Base-by-base conservation (phyloP, 257 asterid species). In the Solanum sejunctum region DNA sequence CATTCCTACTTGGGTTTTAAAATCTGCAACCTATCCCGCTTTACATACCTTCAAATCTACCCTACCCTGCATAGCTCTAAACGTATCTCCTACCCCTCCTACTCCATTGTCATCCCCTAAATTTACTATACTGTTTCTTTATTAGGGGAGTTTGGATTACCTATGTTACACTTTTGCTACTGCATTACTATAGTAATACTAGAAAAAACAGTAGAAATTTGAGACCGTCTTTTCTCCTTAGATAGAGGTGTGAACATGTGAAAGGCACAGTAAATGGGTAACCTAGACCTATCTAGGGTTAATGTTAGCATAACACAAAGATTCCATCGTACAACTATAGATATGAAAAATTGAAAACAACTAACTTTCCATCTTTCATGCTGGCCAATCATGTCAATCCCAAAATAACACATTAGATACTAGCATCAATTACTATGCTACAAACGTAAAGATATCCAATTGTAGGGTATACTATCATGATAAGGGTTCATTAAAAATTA, bases 291-390 rank as follows among this genome's bases (percentile, higher is more conserved):
- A 75, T 61, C 61, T 49, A 75, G 41, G 15, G 23, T 75, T 23
- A 64, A 64, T 64, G 61, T 36, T 75, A 75, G 21, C 43, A 52
- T 13, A 21, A 47, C 81, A 47, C 60, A 49, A 75, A 75, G 82
- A 75, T 75, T 49, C 60, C 81, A 75, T 21, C 32, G 81, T 75
- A 75, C 81, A 75, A 47, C 18, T 12, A 15, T 47, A 47, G 39
- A 21, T 21, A 75, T 49, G 81, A 75, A 75, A 75, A 21, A 21
- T 49, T 49, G 81, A 75, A 75, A 75, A 54, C 81, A 47, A 75
- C 61, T 3, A 75, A 23, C 56, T 20, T 58, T 47, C 58, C 58
- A 45, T 23, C 4, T 72, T 75, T 75, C 23, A 17, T 75, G 82
- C 23, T 13, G 17, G 13, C 15, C 61, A 75, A 75, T 49, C 82